Base-by-base conservation (phyloP, 192 early-diverging fungal genomes). In the Coemansia umbellata region DNA sequence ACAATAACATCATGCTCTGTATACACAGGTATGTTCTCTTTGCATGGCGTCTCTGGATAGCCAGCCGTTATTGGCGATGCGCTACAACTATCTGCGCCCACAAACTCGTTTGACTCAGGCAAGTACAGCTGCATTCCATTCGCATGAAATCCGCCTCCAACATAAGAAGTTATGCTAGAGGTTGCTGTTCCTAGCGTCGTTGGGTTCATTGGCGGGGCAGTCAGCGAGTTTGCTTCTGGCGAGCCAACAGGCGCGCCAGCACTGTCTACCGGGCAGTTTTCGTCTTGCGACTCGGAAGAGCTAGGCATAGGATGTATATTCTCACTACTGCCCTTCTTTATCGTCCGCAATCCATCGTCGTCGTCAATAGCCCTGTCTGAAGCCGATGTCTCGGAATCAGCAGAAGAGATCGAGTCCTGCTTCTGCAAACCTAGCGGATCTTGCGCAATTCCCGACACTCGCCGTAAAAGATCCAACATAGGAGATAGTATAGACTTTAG, bases 171-270 rank as follows among this genome's bases (percentile, higher is more conserved):
- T 1, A 55, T 8, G 3, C 53, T 15, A 4, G 53, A 13, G 13
- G 31, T 43, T 27, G 37, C n/a, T 7, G 50, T 7, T 11, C 55
- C 60, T 14, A 74, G 39, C 13, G 72, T 60, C 8, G 69, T 63
- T 4, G 69, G 69, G 47, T 70, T 72, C 69, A 72, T 78, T 3
- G 74, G 74, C 15, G 74, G 67, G 18, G 74, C 74, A 0, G 74
- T 78, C 19, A 70, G 49, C 21, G 74, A 63, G 30, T 62, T 55
- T n/a, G 57, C 60, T 22, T 63, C 72, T 2, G 51, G 51, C 24
- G 53, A 57, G n/a, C 41, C 58, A 21, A 32, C 35, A 5, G 58
- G 53, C 8, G 72, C 55, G 0, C 58, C 66, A 0, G 66, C 49
- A 23, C 35, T 32, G 28, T 62, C 55, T 9, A 30, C 55, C 47